phyloP scores from a whole-genome alignment of 1,284 basidiomycete species.

The Meripilus lineatus region DNA sequence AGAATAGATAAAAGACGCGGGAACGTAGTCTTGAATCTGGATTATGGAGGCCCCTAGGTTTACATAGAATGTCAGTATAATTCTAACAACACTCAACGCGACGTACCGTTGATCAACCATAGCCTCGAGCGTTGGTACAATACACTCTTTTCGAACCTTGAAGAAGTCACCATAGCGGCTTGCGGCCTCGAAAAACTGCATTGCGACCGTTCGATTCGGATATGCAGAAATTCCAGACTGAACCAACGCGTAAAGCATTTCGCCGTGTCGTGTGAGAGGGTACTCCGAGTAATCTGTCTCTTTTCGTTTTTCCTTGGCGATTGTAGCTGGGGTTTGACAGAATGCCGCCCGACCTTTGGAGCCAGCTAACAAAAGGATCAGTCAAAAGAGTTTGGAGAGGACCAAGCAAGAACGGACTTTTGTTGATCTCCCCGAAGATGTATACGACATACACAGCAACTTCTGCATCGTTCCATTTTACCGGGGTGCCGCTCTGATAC shows the following conservation, averaged over 20 bases:
- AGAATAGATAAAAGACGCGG: conserved; percentile 90
- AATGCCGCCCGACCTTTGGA: conserved; percentile 75
- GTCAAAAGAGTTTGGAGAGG: background rate
- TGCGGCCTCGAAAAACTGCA: conserved; percentile 93
- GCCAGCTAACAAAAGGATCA: conserved; percentile 38
- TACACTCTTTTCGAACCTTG: conserved; percentile 84
- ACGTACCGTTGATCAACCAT: conserved; percentile 81
- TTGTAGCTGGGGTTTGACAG: conserved; percentile 57
- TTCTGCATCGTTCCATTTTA: conserved; percentile 95
- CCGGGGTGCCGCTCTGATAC: conserved; percentile 50
- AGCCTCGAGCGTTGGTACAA: conserved; percentile 82
- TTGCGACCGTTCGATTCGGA: conserved; percentile 83
- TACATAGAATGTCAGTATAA: conserved; percentile 6
- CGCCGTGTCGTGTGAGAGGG: conserved; percentile 87
- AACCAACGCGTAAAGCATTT: conserved; percentile 83
- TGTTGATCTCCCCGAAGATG: conserved; percentile 92
- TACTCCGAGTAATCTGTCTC: conserved; percentile 78
- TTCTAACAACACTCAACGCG: background rate
- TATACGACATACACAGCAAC: conserved; percentile 89
- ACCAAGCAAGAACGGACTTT: conserved; percentile 45
- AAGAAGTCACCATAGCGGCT: conserved; percentile 96
- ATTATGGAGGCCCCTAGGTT: conserved; percentile 88
- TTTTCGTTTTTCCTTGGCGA: conserved; percentile 63
- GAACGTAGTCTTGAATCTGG: conserved; percentile 68
- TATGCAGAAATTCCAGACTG: conserved; percentile 81